Conservation (phyloP, 1,284 basidiomycete genomes). For the Boletellus dicymbophilus region DNA sequence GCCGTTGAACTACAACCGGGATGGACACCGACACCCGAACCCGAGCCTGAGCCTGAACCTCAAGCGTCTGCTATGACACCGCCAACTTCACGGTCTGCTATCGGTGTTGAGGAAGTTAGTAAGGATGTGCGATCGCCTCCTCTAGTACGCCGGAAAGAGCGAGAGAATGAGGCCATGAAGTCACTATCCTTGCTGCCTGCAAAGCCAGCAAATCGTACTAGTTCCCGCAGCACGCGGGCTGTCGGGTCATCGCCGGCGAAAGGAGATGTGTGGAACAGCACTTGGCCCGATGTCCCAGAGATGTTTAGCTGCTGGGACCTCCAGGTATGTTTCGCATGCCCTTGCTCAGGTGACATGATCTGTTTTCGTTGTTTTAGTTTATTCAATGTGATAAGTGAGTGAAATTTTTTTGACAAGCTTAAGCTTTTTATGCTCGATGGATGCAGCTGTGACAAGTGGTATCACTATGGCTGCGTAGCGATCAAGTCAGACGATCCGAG, state of each 20-base stretch:
- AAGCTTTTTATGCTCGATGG: not conserved
- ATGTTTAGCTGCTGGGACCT: constrained; percentile 20
- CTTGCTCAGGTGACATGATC: not conserved
- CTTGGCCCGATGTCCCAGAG: constrained; percentile 21
- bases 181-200: not conserved
- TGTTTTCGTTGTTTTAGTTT: constrained; percentile 18
- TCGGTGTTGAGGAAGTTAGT: not conserved
- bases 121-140: not conserved
- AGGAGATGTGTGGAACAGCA: not conserved
- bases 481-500: constrained; percentile 28
- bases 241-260: constrained; percentile 2
- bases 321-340: constrained; percentile 20
- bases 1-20: not conserved
- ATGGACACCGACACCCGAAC: not conserved
- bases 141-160: not conserved
- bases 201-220: not conserved
- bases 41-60: not conserved
- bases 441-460: constrained; percentile 37
- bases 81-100: not conserved
- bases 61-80: not conserved
- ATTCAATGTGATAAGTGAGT: constrained; percentile 35
- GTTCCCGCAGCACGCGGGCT: not conserved
- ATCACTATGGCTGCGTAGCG: constrained; percentile 37
- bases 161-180: not conserved
- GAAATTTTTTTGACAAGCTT: too few species aligned